A percentile compares a stretch with the other conserved stretches of the same genome.
These are phyloP conservation scores for Cystofilobasidium macerans DNA, from an alignment of 768 basidiomycete genomes.

Conservation along the genomic window DNA sequence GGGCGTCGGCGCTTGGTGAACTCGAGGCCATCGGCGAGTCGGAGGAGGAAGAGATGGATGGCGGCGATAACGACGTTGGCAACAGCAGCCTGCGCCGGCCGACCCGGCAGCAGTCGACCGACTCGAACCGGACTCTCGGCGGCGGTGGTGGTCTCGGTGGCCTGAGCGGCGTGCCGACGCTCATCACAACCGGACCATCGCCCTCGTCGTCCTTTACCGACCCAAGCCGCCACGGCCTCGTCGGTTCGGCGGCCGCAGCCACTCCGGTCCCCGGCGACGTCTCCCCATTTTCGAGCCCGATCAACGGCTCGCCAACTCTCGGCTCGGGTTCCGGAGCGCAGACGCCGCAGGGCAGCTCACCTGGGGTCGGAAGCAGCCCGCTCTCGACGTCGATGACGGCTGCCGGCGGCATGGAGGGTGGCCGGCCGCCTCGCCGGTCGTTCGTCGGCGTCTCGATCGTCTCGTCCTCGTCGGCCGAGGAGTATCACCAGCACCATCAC, in stretches of 20 bases:
- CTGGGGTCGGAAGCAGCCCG: not conserved
- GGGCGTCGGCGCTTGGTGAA: not conserved
- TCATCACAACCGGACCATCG: not conserved
- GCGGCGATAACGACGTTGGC: not conserved
- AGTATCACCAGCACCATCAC: not conserved
- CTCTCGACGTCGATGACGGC: not conserved
- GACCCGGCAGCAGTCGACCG: constrained; percentile 15
- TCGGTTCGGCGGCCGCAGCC: not conserved
- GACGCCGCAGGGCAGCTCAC: too few relatives aligned
- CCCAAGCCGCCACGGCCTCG: not conserved
- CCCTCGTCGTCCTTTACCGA: not conserved
- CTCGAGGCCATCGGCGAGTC: constrained; percentile 21
- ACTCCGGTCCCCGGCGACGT: not conserved
- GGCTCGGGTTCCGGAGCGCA: not conserved
- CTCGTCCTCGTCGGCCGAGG: constrained; percentile 2
- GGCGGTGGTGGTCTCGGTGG: constrained; percentile 32
- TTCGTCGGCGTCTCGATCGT: constrained; percentile 24
- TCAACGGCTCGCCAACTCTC: not conserved
- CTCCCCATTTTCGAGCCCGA: not conserved
- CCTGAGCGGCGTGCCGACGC: constrained; percentile 36
- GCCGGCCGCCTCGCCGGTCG: not conserved
- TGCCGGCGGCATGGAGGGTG: not conserved
- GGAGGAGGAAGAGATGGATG: constrained; percentile 15
- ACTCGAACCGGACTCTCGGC: constrained; percentile 37
- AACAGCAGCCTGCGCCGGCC: not conserved